Base-by-base conservation (phyloP, 352 stramenopile genomes). In the Phytopythium litorale region DNA sequence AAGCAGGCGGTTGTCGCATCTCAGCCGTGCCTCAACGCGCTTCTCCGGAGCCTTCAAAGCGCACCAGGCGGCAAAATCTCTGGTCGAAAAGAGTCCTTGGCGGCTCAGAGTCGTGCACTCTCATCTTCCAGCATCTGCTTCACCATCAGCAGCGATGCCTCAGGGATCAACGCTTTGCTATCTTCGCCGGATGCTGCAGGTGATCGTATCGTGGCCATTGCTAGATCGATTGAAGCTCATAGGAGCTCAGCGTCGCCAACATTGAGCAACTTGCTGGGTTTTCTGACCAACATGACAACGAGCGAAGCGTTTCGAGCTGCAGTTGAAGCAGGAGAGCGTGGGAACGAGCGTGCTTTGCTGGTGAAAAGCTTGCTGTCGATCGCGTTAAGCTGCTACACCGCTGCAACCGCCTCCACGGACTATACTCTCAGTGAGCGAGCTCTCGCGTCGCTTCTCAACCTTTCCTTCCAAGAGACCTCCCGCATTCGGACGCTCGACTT, bases 241-340 rank as follows among this genome's bases (percentile, higher is more conserved):
- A 16, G 43, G 12, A 30, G 32, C 38, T 37, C 53, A 3, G 40
- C 56, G 53, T 35, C 60, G 11, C n/a, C 33, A 3, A 42, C 59
- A 42, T n/a, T 73, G 42, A 56, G 50, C 30, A 82, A 87, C 21
- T 6, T 88, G 8, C 73, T 92, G 11, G 84, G 81, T 0, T 62
- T 88, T 15, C 42, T 86, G 33, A 80, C 72, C 5, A 91, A 92
- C 49, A 58, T 92, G 35, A 88, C 81, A 1, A 90, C 76, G 6
- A 60, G 62, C 25, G 50, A 57, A 19, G 15, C 13, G 0, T 37
- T 84, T 25, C 78, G 75, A 25, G 56, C 40, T n/a, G 59, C 43
- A 32, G 49, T 79, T 6, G 75, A 69, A 35, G 61, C 15, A 15
- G 68, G 45, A 19, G 62, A 57, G 21, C 56, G 35, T 8, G 60